These are phyloP conservation scores for Anastatica hierochuntica DNA, from an alignment of 345 rosid species.

Conservation along the genomic window DNA sequence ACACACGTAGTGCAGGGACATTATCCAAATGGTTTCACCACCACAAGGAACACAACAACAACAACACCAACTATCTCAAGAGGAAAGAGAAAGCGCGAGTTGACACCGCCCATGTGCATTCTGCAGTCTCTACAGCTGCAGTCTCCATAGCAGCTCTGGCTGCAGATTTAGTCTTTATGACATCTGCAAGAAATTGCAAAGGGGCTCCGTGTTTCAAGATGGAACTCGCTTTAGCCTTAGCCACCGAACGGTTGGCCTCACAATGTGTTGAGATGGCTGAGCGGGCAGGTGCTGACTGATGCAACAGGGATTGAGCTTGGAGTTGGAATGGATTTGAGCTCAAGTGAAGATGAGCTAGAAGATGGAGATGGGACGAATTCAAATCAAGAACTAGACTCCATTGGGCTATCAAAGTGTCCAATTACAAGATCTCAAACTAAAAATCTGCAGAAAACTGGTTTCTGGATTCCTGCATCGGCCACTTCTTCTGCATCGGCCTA, in stretches of 20 bases:
- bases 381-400: no score
- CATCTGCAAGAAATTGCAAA: constrained; percentile 39
- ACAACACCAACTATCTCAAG: constrained; percentile 18
- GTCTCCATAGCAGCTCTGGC: constrained; percentile 85
- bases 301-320: no score
- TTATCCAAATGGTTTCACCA: constrained; percentile 79
- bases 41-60: constrained; percentile 36
- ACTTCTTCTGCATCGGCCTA: no score
- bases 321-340: no score
- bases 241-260: constrained; percentile 78
- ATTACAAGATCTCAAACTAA: no score
- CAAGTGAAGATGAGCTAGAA: no score
- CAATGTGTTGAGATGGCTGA: constrained; percentile 86
- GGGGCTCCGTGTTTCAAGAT: constrained; percentile 46
- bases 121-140: no score
- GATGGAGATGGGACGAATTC: no score
- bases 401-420: no score
- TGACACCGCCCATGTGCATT: constrained; percentile 60
- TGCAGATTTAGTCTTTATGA: constrained; percentile 65
- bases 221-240: constrained; percentile 66
- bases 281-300: constrained; percentile 67
- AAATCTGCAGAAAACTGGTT: no score
- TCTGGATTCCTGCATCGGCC: no score
- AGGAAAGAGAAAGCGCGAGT: constrained; percentile 63
- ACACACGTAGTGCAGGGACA: constrained; percentile 38